These are phyloP conservation scores for Salix arbutifolia DNA, from an alignment of 345 rosid species.

Conservation along the genomic window DNA sequence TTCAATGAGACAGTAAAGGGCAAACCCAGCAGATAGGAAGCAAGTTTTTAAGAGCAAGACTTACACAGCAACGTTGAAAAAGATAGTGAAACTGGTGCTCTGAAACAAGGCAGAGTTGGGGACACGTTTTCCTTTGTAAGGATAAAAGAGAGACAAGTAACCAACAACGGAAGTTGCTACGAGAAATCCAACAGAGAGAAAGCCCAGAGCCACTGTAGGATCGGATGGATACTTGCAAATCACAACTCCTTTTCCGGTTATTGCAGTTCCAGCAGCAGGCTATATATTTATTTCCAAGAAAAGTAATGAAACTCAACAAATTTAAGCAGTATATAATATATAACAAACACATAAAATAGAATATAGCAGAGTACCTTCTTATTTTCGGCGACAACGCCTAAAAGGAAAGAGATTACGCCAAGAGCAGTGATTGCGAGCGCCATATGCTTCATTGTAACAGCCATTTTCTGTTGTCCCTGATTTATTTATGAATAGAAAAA, in stretches of 20 bases:
- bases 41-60: background rate
- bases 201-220: slow-evolving; percentile 21
- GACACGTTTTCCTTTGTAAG: slow-evolving; percentile 24
- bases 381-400: slow-evolving; percentile 21
- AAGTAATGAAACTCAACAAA: too few species aligned
- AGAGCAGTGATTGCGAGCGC: slow-evolving; percentile 4
- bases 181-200: slow-evolving; percentile 19
- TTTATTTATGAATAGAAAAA: background rate
- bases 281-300: background rate
- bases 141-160: slow-evolving; percentile 19
- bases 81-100: slow-evolving; percentile 20
- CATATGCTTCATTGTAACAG: slow-evolving; percentile 18
- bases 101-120: slow-evolving; percentile 19
- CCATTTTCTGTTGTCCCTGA: slow-evolving; percentile 2
- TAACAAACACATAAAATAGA: background rate
- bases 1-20: too few species aligned
- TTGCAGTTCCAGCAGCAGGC: slow-evolving; percentile 22
- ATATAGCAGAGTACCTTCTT: slow-evolving; percentile 11
- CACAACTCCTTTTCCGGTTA: background rate
- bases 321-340: background rate
- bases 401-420: slow-evolving; percentile 19
- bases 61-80: slow-evolving; percentile 24
- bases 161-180: slow-evolving; percentile 12
- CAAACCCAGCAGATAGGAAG: background rate
- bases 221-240: slow-evolving; percentile 35